These are phyloP conservation scores for Lasiodiplodia citricola DNA, from an alignment of 2,329 filamentous ascomycete species.

Conservation along the genomic window DNA sequence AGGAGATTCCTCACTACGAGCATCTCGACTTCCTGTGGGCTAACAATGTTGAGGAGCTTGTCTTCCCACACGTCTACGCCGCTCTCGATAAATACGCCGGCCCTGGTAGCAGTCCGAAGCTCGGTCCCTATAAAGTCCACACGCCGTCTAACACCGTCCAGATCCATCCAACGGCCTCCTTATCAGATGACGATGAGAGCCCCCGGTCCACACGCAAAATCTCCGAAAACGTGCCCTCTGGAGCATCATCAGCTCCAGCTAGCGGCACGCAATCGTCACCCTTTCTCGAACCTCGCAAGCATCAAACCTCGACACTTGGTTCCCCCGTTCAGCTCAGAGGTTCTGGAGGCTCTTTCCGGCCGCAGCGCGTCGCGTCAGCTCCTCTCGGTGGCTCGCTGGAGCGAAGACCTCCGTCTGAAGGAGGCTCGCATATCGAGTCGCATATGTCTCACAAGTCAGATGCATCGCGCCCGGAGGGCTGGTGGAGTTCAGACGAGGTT, in stretches of 20 bases:
- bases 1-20: constrained; percentile 89
- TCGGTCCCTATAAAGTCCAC: constrained; percentile 16
- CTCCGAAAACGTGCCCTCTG: constrained; percentile 24
- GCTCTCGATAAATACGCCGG: constrained; percentile 72
- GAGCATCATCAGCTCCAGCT: not conserved
- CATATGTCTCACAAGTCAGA: constrained; percentile 31
- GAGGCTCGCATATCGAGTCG: constrained; percentile 18
- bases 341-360: not conserved
- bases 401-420: constrained; percentile 9
- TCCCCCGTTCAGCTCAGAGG: constrained; percentile 8
- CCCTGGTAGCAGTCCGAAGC: constrained; percentile 20
- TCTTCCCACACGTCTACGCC: constrained; percentile 91
- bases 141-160: constrained; percentile 17
- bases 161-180: constrained; percentile 13
- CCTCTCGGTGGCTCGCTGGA: constrained; percentile 6
- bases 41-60: constrained; percentile 77
- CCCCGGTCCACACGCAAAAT: constrained; percentile 24
- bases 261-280: not conserved
- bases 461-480: constrained; percentile 43
- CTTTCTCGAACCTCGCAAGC: constrained; percentile 11
- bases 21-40: constrained; percentile 98
- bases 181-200: constrained; percentile 20
- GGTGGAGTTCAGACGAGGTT: constrained; percentile 47
- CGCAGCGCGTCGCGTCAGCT: not conserved
- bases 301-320: constrained; percentile 10